Percentiles rank a stretch among this genome's conserved stretches.
Evolutionary conservation across 2,329 filamentous ascomycete genomes (phyloP).

Genomic region (Ceratocystis lukuohia): DNA sequence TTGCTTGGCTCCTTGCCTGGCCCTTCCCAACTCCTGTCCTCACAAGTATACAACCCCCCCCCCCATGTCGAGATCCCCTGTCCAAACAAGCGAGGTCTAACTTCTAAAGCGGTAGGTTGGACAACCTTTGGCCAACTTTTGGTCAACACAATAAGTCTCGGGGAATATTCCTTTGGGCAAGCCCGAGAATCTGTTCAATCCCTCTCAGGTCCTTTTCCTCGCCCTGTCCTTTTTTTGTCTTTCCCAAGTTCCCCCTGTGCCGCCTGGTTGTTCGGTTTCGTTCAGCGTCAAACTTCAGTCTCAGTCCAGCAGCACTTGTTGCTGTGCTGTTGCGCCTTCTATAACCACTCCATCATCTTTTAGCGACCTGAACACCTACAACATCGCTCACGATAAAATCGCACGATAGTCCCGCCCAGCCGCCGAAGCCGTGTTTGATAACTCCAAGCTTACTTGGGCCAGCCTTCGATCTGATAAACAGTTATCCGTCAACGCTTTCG

Average conservation of each 20-base stretch:
- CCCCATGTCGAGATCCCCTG: constrained; percentile 13
- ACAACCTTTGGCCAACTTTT: constrained; percentile 1
- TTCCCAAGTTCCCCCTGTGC: constrained; percentile 7
- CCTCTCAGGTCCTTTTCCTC: constrained; percentile 4
- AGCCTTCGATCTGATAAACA: background rate
- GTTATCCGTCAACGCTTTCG: background rate
- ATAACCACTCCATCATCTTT: background rate
- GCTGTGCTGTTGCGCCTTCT: background rate
- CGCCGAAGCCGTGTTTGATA: background rate
- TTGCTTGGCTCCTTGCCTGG: constrained; percentile 7
- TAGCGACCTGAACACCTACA: background rate
- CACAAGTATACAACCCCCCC: background rate
- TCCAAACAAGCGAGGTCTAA: constrained; percentile 17
- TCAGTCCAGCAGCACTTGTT: constrained; percentile 10
- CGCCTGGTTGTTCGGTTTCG: background rate
- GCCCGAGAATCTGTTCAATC: constrained; percentile 11
- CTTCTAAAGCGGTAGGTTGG: constrained; percentile 16
- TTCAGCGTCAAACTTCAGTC: constrained; percentile 8
- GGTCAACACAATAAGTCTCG: constrained; percentile 8
- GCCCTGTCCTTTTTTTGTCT: constrained; percentile 7
- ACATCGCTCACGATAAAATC: constrained; percentile 3
- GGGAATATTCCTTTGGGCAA: constrained; percentile 13
- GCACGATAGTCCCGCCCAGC: background rate
- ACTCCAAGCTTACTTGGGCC: background rate
- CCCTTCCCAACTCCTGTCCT: constrained; percentile 8